A percentile compares a stretch with the other conserved stretches of the same genome.
Evolutionary conservation across 164 flowering plant species (phyloP).

Genomic region (Stephania yunnanensis): DNA sequence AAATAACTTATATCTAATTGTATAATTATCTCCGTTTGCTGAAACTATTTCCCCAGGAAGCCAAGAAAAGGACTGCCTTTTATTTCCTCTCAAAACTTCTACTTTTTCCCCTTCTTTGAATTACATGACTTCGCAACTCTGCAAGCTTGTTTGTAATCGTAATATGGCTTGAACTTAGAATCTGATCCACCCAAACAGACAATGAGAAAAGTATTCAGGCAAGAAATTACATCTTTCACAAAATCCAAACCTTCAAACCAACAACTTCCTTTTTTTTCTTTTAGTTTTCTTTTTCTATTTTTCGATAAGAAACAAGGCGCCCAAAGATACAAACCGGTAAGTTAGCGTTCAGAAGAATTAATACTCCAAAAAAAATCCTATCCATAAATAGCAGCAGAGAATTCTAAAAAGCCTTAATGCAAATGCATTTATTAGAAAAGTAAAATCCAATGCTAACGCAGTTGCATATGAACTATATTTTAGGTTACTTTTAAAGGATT

Average conservation of each 20-base stretch:
- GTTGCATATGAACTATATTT: background rate
- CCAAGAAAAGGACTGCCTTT: constrained; percentile 25
- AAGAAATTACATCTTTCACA: background rate
- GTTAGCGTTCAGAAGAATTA: background rate
- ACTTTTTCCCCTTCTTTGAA: constrained; percentile 24
- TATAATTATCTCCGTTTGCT: constrained; percentile 15
- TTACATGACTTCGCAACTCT: constrained; percentile 18
- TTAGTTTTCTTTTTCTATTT: no score
- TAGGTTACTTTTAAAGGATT: background rate
- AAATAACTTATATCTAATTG: constrained; percentile 18
- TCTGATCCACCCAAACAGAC: constrained; percentile 2
- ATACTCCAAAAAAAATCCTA: background rate
- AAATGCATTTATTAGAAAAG: background rate
- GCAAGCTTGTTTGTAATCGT: constrained; percentile 1
- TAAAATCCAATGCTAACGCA: background rate
- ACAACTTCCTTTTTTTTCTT: background rate
- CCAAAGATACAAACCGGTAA: background rate
- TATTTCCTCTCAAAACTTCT: constrained; percentile 27
- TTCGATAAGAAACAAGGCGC: background rate
- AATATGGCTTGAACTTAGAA: background rate
- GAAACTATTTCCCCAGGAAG: constrained; percentile 27
- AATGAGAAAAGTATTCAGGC: background rate
- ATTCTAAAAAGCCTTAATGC: background rate
- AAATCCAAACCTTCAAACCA: background rate
- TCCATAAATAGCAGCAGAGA: background rate